Base-by-base conservation (phyloP, 1,139 yeast species). In the Candida sp. region DNA sequence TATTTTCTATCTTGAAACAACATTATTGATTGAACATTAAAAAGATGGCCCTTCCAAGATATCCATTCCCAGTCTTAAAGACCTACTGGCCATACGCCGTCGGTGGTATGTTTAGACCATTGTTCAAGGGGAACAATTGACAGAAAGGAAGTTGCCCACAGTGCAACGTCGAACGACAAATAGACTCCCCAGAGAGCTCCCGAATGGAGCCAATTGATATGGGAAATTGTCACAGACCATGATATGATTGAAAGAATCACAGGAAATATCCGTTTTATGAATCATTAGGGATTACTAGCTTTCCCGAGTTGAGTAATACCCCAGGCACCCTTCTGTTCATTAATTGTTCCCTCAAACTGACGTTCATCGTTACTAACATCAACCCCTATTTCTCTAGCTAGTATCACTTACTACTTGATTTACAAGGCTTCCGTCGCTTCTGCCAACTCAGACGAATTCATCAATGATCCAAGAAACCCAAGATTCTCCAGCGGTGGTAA, bases 401-500 rank as follows among this genome's bases (percentile, higher is more conserved):
- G 66, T 56, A 63, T 75, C 59, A 72, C 81, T 60, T 76, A 73
- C 65, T 75, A 63, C 58, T 74, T 77, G 62, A 65, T 77, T 59
- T 72, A 66, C 69, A 74, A 76, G 68, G 80, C 70, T 39, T 65
- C 76, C 51, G 62, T 62, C 57, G 81, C 79, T 54, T 73, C 78
- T 52, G 67, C 69, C 72, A 72, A 77, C 77, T 72, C 81, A 49
- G 78, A 72, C 52, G 82, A 77, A 65, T 77, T 73, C 68, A 77
- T 77, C 63, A 77, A 77, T 61, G 82, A 77, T 66, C 82, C 82
- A 70, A 77, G 81, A 75, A 81, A 77, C 69, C 82, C 82, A 63
- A 77, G 82, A 73, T 77, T 77, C 56, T 74, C 76, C 62, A 70
- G 66, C 55, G 82, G 82, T 63, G 82, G 81, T 58, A 77, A 77